Conservation (phyloP, 1,284 basidiomycete genomes). For the Puccinia novopanici region DNA sequence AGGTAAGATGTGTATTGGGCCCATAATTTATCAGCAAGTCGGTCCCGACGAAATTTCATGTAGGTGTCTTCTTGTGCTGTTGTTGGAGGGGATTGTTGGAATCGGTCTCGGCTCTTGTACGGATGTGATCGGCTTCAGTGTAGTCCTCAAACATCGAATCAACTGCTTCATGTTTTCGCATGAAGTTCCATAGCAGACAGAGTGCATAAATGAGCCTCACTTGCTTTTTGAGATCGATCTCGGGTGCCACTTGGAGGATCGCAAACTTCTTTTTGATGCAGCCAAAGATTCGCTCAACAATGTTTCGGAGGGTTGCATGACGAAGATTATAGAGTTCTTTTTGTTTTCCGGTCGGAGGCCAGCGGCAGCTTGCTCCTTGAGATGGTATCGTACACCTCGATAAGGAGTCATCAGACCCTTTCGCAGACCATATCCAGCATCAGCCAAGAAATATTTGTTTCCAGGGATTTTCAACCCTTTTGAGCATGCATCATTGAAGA, state of each 20-base stretch:
- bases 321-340: too few species aligned
- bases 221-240: conserved; percentile 1
- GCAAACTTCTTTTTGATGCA: not conserved
- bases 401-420: too few species aligned
- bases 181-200: conserved; percentile 2
- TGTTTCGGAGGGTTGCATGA: too few species aligned
- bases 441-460: too few species aligned
- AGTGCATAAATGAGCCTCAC: not conserved
- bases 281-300: too few species aligned
- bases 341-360: too few species aligned
- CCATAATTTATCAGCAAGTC: not conserved
- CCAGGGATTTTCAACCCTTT: not conserved
- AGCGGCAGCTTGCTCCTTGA: too few species aligned
- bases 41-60: conserved; percentile 1
- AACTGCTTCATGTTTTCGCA: not conserved
- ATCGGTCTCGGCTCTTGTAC: not conserved
- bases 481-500: not conserved
- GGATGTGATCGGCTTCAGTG: not conserved
- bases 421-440: too few species aligned
- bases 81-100: not conserved
- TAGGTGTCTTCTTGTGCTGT: not conserved
- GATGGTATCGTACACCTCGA: too few species aligned
- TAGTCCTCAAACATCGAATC: not conserved
- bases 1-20: not conserved
- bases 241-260: not conserved